Conservation (phyloP, 768 basidiomycete genomes). For the Russula brevipes region DNA sequence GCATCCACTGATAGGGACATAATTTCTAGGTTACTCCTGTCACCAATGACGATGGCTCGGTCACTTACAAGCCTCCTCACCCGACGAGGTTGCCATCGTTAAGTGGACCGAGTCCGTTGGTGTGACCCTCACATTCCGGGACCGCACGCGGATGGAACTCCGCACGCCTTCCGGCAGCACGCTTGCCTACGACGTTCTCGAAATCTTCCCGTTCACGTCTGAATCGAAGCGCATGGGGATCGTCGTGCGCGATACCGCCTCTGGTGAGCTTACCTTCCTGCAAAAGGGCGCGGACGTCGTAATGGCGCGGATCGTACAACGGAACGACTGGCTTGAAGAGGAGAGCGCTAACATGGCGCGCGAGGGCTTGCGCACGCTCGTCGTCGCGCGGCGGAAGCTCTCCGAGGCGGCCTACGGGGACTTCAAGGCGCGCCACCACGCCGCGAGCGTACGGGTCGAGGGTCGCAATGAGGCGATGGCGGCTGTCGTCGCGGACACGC, state of each 20-base stretch:
- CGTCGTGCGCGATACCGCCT: conserved; percentile 73
- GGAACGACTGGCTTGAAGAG: conserved; percentile 98
- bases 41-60: conserved; percentile 84
- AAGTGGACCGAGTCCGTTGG: conserved; percentile 96
- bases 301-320: conserved; percentile 90
- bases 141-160: conserved; percentile 85
- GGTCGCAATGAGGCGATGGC: conserved; percentile 79
- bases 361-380: conserved; percentile 91
- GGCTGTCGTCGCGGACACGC: conserved; percentile 60
- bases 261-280: conserved; percentile 79
- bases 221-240: conserved; percentile 99
- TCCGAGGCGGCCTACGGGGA: conserved; percentile 61
- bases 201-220: conserved; percentile 97
- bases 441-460: conserved; percentile 75
- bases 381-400: conserved; percentile 80
- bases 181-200: conserved; percentile 78
- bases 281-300: conserved; percentile 99
- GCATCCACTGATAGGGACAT: neutral
- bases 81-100: conserved; percentile 98
- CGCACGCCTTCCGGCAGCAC: conserved; percentile 60
- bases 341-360: conserved; percentile 98
- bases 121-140: conserved; percentile 79
- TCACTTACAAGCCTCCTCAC: conserved; percentile 99
- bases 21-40: conserved; percentile 84
- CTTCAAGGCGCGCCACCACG: conserved; percentile 68